Conservation (phyloP, 805 yeast species). For the Kodamaea sagamina region DNA sequence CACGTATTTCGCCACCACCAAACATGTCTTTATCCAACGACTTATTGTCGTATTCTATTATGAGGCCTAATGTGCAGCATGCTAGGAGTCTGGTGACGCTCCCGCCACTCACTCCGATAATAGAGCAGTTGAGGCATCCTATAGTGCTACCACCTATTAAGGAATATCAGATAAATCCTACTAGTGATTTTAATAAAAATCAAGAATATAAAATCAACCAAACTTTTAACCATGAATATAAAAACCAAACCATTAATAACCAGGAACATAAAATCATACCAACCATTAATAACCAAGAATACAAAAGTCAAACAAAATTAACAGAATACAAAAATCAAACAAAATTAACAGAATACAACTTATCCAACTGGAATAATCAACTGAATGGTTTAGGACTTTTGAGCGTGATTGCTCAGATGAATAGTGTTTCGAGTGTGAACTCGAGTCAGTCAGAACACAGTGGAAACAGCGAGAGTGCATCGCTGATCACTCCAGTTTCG, state of each 20-base stretch:
- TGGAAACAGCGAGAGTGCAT: constrained; percentile 1
- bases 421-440: background rate
- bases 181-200: no score
- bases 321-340: no score
- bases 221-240: no score
- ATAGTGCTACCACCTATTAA: constrained; percentile 6
- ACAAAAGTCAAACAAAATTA: no score
- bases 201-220: no score
- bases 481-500: constrained; percentile 10
- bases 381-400: constrained; percentile 12
- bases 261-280: no score
- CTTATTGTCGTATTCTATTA: constrained; percentile 42
- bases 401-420: constrained; percentile 13
- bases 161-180: no score
- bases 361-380: constrained; percentile 9
- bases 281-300: no score
- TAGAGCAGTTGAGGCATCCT: constrained; percentile 4
- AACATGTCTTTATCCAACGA: constrained; percentile 33
- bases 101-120: constrained; percentile 6
- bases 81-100: background rate
- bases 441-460: constrained; percentile 6
- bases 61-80: constrained; percentile 20
- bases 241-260: no score
- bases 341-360: constrained; percentile 11
- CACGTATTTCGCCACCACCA: background rate